These are phyloP conservation scores for Thermomucor indicae-seudaticae DNA, from an alignment of 371 early-diverging fungal genomes.

Conservation along the genomic window DNA sequence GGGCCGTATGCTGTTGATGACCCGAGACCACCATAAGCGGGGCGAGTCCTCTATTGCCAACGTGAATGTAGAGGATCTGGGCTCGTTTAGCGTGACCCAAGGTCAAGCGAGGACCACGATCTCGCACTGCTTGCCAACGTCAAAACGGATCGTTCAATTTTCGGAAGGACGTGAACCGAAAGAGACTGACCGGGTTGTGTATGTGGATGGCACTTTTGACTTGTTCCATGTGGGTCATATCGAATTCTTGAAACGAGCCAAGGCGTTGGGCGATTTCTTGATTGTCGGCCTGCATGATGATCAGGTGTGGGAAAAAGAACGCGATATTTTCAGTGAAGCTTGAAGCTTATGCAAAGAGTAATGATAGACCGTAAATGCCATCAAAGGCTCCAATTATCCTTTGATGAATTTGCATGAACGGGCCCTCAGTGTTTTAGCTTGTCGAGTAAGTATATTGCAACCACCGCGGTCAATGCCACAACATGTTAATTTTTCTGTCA, in stretches of 20 bases:
- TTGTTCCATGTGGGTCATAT: conserved; percentile 96
- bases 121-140: conserved; percentile 86
- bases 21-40: conserved; percentile 78
- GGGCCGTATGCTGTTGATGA: conserved; percentile 92
- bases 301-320: conserved; percentile 39
- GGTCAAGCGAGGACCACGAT: conserved; percentile 38
- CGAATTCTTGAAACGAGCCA: conserved; percentile 87
- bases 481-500: not conserved
- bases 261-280: conserved; percentile 81
- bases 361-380: conserved; percentile 70
- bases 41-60: conserved; percentile 50
- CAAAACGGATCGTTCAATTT: conserved; percentile 83
- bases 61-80: conserved; percentile 58
- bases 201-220: conserved; percentile 96
- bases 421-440: conserved; percentile 82
- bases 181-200: conserved; percentile 67
- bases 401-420: conserved; percentile 95
- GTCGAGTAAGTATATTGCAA: conserved; percentile 55
- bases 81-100: conserved; percentile 44
- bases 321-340: not conserved
- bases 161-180: conserved; percentile 78
- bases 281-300: conserved; percentile 95
- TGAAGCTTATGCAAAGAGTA: not conserved
- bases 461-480: not conserved
- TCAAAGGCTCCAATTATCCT: conserved; percentile 85